A percentile compares a stretch with the other conserved stretches of the same genome.
These are phyloP conservation scores for Tetrastigma voinierianum DNA, from an alignment of 164 flowering plant species.

Conservation along the genomic window DNA sequence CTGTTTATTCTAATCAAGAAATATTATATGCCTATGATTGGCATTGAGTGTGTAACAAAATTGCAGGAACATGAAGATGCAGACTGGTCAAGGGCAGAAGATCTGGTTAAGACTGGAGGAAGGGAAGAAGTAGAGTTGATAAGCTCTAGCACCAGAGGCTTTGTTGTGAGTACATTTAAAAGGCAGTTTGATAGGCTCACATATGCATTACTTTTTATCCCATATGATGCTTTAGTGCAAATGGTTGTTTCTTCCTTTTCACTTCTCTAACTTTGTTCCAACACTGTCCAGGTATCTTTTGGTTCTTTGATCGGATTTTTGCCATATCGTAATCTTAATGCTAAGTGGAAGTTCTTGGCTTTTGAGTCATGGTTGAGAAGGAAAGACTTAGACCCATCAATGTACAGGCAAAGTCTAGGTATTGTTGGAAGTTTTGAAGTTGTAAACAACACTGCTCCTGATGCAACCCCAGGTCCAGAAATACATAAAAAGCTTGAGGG, in stretches of 20 bases:
- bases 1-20: neutral
- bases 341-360: slow-evolving; percentile 85
- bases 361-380: slow-evolving; percentile 91
- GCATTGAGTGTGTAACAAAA: slow-evolving; percentile 12
- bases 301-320: slow-evolving; percentile 85
- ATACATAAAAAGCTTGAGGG: slow-evolving; percentile 22
- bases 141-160: slow-evolving; percentile 81
- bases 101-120: slow-evolving; percentile 42
- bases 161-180: slow-evolving; percentile 54
- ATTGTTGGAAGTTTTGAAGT: slow-evolving; percentile 48
- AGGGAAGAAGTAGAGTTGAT: slow-evolving; percentile 76
- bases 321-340: slow-evolving; percentile 78
- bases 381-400: slow-evolving; percentile 76
- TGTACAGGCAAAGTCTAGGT: slow-evolving; percentile 60
- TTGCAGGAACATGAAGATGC: slow-evolving; percentile 53
- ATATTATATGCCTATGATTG: neutral
- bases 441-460: slow-evolving; percentile 23
- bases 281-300: slow-evolving; percentile 67
- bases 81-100: slow-evolving; percentile 74
- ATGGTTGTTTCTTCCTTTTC: neutral
- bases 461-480: slow-evolving; percentile 23
- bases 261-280: slow-evolving; percentile 8
- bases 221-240: neutral
- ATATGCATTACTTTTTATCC: neutral
- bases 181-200: neutral